These are phyloP conservation scores for Ustilago hordei DNA, from an alignment of 1,284 basidiomycete genomes.

Conservation along the genomic window DNA sequence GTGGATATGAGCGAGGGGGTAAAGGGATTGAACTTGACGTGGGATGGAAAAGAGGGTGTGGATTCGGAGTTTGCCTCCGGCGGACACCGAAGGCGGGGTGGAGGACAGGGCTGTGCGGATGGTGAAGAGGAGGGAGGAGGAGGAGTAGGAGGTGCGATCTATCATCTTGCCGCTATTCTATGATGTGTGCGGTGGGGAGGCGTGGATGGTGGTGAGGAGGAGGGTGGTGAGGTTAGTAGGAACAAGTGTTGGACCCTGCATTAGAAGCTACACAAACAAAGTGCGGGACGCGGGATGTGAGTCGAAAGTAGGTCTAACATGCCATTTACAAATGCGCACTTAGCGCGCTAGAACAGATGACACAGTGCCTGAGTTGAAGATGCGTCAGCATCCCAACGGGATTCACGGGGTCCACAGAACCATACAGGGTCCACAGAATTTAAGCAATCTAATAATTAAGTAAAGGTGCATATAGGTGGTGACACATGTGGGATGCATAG, in stretches of 20 bases:
- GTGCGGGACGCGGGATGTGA: too few species aligned
- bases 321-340: too few species aligned
- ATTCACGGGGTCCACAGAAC: too few species aligned
- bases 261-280: neutral
- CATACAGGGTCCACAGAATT: too few species aligned
- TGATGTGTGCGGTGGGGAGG: neutral
- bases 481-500: too few species aligned
- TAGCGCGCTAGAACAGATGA: neutral
- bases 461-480: too few species aligned
- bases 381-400: too few species aligned
- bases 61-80: conserved; percentile 43
- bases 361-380: neutral
- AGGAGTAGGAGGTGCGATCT: conserved; percentile 13
- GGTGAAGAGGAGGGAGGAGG: conserved; percentile 35
- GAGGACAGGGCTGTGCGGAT: conserved; percentile 24
- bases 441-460: too few species aligned
- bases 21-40: conserved; percentile 57
- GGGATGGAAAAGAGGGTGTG: conserved; percentile 63
- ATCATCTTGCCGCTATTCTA: conserved; percentile 2
- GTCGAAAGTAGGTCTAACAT: too few species aligned
- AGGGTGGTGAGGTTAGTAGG: neutral
- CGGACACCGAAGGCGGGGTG: conserved; percentile 33
- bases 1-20: conserved; percentile 65
- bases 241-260: conserved; percentile 3
- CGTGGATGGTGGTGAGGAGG: neutral